Conservation (phyloP, 805 yeast genomes). For the Saccharomycopsis sp. region DNA sequence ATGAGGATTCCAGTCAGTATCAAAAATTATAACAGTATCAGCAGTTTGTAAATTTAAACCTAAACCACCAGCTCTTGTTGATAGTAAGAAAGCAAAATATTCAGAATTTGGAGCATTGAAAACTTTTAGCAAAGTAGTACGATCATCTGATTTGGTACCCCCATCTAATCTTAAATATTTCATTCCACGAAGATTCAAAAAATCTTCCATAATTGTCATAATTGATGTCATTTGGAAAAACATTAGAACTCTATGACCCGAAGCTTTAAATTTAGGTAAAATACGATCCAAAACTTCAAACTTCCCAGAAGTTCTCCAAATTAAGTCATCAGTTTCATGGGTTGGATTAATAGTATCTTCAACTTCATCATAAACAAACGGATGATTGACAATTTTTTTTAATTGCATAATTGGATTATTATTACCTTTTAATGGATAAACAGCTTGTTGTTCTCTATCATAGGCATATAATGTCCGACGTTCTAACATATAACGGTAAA, state of each 20-base stretch:
- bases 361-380: conserved; percentile 77
- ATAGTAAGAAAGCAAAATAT: conserved; percentile 65
- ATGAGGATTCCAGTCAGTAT: conserved; percentile 88
- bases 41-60: conserved; percentile 83
- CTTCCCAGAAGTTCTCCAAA: conserved; percentile 74
- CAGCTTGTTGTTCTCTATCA: conserved; percentile 37
- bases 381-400: conserved; percentile 80
- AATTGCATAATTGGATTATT: conserved; percentile 80
- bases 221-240: conserved; percentile 87
- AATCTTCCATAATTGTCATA: conserved; percentile 87
- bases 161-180: conserved; percentile 75
- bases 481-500: conserved; percentile 72
- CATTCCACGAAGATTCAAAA: conserved; percentile 52
- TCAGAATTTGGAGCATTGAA: conserved; percentile 72
- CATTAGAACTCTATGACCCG: conserved; percentile 71
- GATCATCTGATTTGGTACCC: conserved; percentile 74
- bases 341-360: conserved; percentile 60
- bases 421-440: conserved; percentile 56
- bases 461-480: conserved; percentile 62
- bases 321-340: conserved; percentile 48
- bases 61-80: conserved; percentile 85
- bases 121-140: conserved; percentile 60
- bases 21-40: conserved; percentile 77
- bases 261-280: conserved; percentile 61
- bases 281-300: conserved; percentile 70